Evolutionary conservation across 306 rosid genomes (phyloP), one percentile per base, ranked within the genome.

Genomic region (Casuarina glauca): DNA sequence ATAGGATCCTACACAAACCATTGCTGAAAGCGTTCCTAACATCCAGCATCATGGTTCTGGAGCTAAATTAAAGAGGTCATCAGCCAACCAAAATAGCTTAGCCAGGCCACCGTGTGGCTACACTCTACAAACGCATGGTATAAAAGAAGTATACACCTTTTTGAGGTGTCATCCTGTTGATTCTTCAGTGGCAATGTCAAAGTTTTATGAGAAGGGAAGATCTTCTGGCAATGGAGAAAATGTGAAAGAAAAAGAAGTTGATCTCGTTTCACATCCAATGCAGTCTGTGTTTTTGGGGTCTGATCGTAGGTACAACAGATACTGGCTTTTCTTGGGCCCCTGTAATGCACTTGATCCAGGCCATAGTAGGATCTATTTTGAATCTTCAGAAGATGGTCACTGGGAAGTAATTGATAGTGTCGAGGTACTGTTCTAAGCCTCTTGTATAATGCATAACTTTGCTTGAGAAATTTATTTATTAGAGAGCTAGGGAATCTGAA

Each of bases 261-360:
- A 66, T 70, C 73, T 64, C 69, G 84, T 75, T 74, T 84, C 81
- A 69, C 99, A 95, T 75, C 93, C 94, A 20, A 90, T 93, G 87
- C 97, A 93, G 72, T 95, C 99, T 78, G 86, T 93, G 83, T 95
- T 89, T 85, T 81, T 95, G 91, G 99, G 99, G 73, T 93, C 97
- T 72, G 99, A 95, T 85, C 99, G 99, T 74, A 87, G 97, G 82
- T 90, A 87, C 87, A 95, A 91, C 82, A 87, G 97, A 88, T 95
- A 95, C 77, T 95, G 99, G 99, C 97, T 95, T 85, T 95, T 95
- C 89, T 83, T 93, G 77, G 99, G 99, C 77, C 97, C 99, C 76
- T 95, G 97, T 76, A 84, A 80, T 81, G 87, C 63, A 58, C 70
- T 77, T 80, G 99, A 95, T 82, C 97, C 97, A 36, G 99, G 99